Conservation (phyloP, 805 yeast genomes). For the Ogataea parapolymorpha region DNA sequence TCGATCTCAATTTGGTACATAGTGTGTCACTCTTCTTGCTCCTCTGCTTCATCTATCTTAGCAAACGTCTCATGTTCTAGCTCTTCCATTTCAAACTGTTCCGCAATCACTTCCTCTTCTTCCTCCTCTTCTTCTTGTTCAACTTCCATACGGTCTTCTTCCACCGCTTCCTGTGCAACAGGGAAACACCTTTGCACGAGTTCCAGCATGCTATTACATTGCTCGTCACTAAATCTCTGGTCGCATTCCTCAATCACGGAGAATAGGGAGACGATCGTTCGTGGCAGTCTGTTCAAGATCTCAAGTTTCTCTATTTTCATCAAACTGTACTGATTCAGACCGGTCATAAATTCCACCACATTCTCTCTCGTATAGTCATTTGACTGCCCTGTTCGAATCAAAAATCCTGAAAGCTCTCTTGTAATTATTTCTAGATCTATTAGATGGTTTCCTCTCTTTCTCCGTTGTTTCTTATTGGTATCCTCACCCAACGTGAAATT, state of each 20-base stretch:
- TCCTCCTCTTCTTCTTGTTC: constrained; percentile 17
- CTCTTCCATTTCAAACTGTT: constrained; percentile 26
- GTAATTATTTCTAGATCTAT: constrained; percentile 50
- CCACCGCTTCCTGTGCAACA: constrained; percentile 28
- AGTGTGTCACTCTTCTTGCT: constrained; percentile 1
- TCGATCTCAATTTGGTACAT: constrained; percentile 1
- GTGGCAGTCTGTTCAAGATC: constrained; percentile 76
- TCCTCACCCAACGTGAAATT: constrained; percentile 32
- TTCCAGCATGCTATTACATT: constrained; percentile 55
- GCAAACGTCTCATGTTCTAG: constrained; percentile 27
- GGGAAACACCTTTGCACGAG: constrained; percentile 57
- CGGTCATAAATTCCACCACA: constrained; percentile 37
- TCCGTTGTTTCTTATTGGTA: constrained; percentile 26
- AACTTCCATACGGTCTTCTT: constrained; percentile 16
- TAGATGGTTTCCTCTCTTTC: constrained; percentile 30
- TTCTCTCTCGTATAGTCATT: constrained; percentile 30
- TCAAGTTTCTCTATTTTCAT: constrained; percentile 85
- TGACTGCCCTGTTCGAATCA: constrained; percentile 36
- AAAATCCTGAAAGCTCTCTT: constrained; percentile 43
- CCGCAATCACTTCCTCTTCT: constrained; percentile 23
- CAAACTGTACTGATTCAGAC: constrained; percentile 49
- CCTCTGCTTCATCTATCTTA: constrained; percentile 6
- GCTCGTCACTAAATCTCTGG: constrained; percentile 68
- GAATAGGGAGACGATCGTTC: constrained; percentile 72
- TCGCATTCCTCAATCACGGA: constrained; percentile 92